Percentiles rank a stretch among this genome's conserved stretches.
Evolutionary conservation across 345 rosid genomes (phyloP).

Genomic region (Boechera divaricarpa): DNA sequence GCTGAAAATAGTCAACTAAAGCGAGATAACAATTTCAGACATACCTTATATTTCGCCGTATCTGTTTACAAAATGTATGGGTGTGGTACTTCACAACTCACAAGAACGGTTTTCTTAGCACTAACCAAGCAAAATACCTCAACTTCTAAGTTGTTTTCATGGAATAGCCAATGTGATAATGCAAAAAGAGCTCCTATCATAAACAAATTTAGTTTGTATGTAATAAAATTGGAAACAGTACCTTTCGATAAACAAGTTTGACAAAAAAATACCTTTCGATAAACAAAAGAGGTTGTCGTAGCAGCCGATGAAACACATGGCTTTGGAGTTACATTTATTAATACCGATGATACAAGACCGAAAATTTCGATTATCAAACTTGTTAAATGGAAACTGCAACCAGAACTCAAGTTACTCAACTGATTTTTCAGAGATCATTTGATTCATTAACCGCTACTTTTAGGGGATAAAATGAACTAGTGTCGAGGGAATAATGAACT

Average conservation of each 20-base stretch:
- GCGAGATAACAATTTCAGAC: background rate
- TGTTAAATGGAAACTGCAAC: background rate
- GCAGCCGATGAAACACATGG: background rate
- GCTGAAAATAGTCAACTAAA: background rate
- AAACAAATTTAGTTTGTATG: background rate
- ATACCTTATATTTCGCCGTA: background rate
- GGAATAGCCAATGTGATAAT: no score
- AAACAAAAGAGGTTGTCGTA: no score
- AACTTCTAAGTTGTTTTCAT: no score
- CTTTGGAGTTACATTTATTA: background rate
- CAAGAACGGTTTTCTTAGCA: background rate
- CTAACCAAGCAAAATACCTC: no score
- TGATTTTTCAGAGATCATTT: background rate
- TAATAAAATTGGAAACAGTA: no score
- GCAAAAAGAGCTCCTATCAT: background rate
- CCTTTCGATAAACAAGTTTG: no score
- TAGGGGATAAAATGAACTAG: background rate
- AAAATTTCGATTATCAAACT: background rate
- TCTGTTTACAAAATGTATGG: background rate
- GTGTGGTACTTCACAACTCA: background rate
- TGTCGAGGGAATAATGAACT: background rate
- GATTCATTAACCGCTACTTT: background rate
- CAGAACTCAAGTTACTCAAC: background rate
- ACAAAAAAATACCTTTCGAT: no score
- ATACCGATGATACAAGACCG: background rate